Conservation (phyloP, 441 rosid species). For the Pelargonium fulgidum region DNA sequence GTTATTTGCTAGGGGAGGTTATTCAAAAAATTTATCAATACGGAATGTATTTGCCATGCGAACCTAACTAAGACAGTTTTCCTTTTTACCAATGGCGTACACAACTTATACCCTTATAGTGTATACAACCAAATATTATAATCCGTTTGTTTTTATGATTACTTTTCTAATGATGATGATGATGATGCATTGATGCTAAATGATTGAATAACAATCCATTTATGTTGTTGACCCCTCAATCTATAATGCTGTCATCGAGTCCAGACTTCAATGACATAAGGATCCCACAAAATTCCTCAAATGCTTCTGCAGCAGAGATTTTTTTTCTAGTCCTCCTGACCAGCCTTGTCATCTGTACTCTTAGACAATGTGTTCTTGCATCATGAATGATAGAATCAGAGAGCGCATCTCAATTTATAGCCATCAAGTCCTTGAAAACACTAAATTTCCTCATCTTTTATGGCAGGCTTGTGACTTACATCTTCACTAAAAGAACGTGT, state of each 20-base stretch:
- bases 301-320: slow-evolving; percentile 85
- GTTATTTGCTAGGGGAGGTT: too few species aligned
- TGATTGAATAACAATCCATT: too few species aligned
- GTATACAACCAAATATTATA: too few species aligned
- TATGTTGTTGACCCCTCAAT: not conserved
- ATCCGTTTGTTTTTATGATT: too few species aligned
- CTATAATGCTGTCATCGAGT: slow-evolving; percentile 59
- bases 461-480: slow-evolving; percentile 54
- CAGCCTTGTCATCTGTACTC: slow-evolving; percentile 55
- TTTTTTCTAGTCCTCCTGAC: slow-evolving; percentile 63
- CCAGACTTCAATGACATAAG: slow-evolving; percentile 71
- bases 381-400: slow-evolving; percentile 39
- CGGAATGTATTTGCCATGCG: too few species aligned
- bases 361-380: slow-evolving; percentile 56
- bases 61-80: too few species aligned
- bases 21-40: too few species aligned
- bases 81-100: too few species aligned
- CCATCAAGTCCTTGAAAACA: slow-evolving; percentile 83
- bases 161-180: too few species aligned
- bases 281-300: slow-evolving; percentile 69
- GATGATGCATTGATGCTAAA: too few species aligned
- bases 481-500: slow-evolving; percentile 54
- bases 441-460: slow-evolving; percentile 46
- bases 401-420: slow-evolving; percentile 67
- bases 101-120: too few species aligned